These are phyloP conservation scores for Hyaloscypha finlandica DNA, from an alignment of 495 filamentous ascomycete species.

Conservation along the genomic window DNA sequence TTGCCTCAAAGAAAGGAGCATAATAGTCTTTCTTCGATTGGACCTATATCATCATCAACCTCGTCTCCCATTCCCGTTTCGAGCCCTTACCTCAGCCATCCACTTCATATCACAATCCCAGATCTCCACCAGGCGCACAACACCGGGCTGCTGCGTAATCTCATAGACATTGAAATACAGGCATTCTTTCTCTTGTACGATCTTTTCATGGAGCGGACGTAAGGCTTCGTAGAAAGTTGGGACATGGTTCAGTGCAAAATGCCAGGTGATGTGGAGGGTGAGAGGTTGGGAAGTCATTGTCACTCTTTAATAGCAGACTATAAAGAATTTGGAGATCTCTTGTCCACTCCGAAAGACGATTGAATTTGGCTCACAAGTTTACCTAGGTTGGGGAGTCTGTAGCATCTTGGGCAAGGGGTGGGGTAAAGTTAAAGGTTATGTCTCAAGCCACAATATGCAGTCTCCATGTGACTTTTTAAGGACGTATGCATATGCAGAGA, in stretches of 20 bases:
- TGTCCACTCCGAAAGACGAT: no score
- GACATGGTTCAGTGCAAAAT: not conserved
- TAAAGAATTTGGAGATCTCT: no score
- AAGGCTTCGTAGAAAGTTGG: not conserved
- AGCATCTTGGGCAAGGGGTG: no score
- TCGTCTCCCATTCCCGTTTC: not conserved
- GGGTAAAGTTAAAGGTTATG: no score
- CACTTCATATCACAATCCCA: slow-evolving; percentile 12
- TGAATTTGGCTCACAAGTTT: no score
- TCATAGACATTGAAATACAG: slow-evolving; percentile 4
- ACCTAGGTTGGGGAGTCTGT: no score
- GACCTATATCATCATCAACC: not conserved
- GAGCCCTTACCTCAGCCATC: slow-evolving; percentile 1
- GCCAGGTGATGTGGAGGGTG: slow-evolving; percentile 2
- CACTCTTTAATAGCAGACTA: no score
- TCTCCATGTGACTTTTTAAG: no score
- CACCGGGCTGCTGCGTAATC: not conserved
- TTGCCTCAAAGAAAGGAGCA: not conserved
- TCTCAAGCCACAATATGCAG: no score
- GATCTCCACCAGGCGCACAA: slow-evolving; percentile 3
- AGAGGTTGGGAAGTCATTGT: not conserved
- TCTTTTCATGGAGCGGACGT: not conserved
- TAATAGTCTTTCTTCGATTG: slow-evolving; percentile 14
- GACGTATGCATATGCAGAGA: no score
- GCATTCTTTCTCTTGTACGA: slow-evolving; percentile 7